Evolutionary conservation across 768 basidiomycete genomes (phyloP).

Genomic region (Termitomyces sp.): DNA sequence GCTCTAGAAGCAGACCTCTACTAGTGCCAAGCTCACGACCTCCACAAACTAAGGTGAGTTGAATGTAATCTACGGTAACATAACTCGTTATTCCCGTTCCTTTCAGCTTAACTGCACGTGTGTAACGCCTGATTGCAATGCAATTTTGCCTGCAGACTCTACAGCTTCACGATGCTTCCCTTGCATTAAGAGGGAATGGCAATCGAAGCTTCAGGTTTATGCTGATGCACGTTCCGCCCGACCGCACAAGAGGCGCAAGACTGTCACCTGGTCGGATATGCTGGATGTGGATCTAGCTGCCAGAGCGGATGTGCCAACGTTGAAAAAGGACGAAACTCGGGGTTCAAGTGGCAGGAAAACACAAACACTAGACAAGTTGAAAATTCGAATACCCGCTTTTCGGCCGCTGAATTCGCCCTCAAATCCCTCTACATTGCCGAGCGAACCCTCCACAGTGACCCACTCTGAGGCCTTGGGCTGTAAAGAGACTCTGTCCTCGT

Average conservation of each 20-base stretch:
- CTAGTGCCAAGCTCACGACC: not conserved
- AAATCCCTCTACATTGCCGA: not conserved
- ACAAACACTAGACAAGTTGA: not conserved
- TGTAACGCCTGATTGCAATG: constrained; percentile 6
- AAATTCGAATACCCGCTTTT: constrained; percentile 3
- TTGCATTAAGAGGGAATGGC: constrained; percentile 15
- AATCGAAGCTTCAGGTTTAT: not conserved
- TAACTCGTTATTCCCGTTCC: not conserved
- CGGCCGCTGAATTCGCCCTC: not conserved
- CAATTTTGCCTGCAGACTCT: constrained; percentile 1
- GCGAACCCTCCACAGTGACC: not conserved
- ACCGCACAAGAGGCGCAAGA: constrained; percentile 14
- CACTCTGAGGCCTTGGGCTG: not conserved
- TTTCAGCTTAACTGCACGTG: constrained; percentile 7
- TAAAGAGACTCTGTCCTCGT: not conserved
- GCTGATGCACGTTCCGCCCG: not conserved
- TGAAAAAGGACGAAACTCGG: not conserved
- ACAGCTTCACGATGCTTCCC: constrained; percentile 7
- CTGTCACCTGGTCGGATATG: constrained; percentile 30
- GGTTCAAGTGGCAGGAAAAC: not conserved
- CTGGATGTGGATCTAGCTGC: constrained; percentile 2
- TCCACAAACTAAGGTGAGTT: not conserved
- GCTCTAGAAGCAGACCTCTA: too few species aligned
- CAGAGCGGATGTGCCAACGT: not conserved
- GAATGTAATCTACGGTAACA: not conserved